Base-by-base conservation (phyloP, 2,329 filamentous ascomycete genomes). In the Pyrenophora seminiperda region DNA sequence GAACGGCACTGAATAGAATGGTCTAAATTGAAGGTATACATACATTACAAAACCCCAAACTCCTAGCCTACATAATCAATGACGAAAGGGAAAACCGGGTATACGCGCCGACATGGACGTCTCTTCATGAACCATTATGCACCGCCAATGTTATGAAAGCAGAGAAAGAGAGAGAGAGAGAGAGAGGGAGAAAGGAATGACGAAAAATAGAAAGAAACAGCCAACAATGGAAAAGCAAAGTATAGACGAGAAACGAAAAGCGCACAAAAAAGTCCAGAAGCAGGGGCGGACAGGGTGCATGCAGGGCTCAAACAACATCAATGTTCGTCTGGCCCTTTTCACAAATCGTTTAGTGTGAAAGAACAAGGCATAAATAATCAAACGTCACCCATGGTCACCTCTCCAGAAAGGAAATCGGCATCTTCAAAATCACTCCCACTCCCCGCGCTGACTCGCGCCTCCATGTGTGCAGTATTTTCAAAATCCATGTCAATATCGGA, bases 351-450 rank as follows among this genome's bases (percentile, higher is more conserved):
- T 27, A 10, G 9, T 27, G 24, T 27, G 9, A 17, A 32, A 14
- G 7, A 33, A 11, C 10, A 24, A 13, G 27, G 20, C 17, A 14
- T 2, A 18, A 24, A 10, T 24, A 24, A 10, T 24, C 44, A 73
- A 7, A 70, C 52, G n/a, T 66, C 70, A 13, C 66, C 58, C 71
- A 73, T 73, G 14, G 61, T 61, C 6, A 73, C 60, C 43, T 73
- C 71, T 5, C 54, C 30, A 7, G 47, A 34, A 55, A 78, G 49
- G 40, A 91, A 91, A 1, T 82, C 78, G 0, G 87, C 87, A 50
- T 91, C 88, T 49, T 81, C 85, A 67, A 90, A 90, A 66, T 90
- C 86, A 43, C 58, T 73, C 60, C 73, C 73, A 73, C 54, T 70
- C 53, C 56, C 67, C 33, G 50, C 63, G 58, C 52, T 57, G 49